A percentile compares a stretch with the other conserved stretches of the same genome.
These are phyloP conservation scores for Rubus parviflorus DNA, from an alignment of 306 rosid species.

Conservation along the genomic window DNA sequence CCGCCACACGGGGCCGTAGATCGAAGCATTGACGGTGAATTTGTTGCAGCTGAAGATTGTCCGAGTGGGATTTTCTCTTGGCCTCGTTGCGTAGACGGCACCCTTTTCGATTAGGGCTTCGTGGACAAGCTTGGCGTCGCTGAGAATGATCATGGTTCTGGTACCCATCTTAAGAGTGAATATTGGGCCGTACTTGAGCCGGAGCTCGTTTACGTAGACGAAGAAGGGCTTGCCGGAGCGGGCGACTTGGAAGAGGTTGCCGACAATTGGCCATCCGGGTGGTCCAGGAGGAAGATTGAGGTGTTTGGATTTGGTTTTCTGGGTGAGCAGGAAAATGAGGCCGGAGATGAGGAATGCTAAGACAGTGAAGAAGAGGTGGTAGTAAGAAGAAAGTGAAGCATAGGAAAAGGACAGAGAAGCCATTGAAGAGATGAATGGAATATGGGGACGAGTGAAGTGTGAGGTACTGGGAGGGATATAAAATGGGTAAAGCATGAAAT, in stretches of 20 bases:
- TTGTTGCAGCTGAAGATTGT: slow-evolving; percentile 80
- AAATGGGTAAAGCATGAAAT: slow-evolving; percentile 60
- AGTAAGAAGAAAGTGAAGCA: slow-evolving; percentile 39
- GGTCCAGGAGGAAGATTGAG: slow-evolving; percentile 85
- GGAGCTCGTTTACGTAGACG: slow-evolving; percentile 42
- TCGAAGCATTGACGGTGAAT: slow-evolving; percentile 78
- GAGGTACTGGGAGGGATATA: slow-evolving; percentile 26
- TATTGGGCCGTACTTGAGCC: slow-evolving; percentile 58
- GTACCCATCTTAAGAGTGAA: slow-evolving; percentile 88
- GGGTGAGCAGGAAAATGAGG: slow-evolving; percentile 48
- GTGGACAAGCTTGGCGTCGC: slow-evolving; percentile 59
- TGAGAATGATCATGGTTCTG: slow-evolving; percentile 62
- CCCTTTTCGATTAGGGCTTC: slow-evolving; percentile 81
- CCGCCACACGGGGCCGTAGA: slow-evolving; percentile 82
- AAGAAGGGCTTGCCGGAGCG: slow-evolving; percentile 70
- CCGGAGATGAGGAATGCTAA: slow-evolving; percentile 50
- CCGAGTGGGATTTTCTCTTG: slow-evolving; percentile 77
- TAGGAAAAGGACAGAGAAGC: slow-evolving; percentile 23
- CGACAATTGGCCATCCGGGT: slow-evolving; percentile 92
- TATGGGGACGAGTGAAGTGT: slow-evolving; percentile 2
- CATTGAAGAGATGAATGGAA: slow-evolving; percentile 31
- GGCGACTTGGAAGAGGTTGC: slow-evolving; percentile 81
- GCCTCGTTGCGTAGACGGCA: slow-evolving; percentile 53
- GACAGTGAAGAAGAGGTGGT: slow-evolving; percentile 51
- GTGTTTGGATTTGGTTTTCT: slow-evolving; percentile 39